A percentile compares a stretch with the other conserved stretches of the same genome.
Evolutionary conservation across 176 grass and related monocot genomes (phyloP).

Genomic region (Paspalum vaginatum): DNA sequence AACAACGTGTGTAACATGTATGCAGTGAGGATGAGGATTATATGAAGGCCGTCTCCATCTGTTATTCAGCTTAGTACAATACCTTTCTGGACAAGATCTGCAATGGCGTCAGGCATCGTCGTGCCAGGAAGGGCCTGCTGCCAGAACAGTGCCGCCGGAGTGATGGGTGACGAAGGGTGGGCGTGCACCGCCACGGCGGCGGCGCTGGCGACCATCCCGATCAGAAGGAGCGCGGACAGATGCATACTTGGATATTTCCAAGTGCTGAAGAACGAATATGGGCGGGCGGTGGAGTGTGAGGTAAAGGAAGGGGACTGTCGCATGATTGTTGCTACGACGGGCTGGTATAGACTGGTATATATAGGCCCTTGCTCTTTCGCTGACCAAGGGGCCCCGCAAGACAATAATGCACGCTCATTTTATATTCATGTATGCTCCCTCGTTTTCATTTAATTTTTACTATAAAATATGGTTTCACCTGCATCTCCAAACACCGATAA

Average conservation of each 20-base stretch:
- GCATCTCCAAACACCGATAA: too few relatives aligned
- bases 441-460: too few relatives aligned
- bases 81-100: conserved; percentile 14
- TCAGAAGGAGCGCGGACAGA: not conserved
- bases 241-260: not conserved
- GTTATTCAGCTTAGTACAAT: too few relatives aligned
- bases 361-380: not conserved
- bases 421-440: too few relatives aligned
- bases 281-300: not conserved
- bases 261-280: not conserved
- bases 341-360: not conserved
- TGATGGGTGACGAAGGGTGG: not conserved
- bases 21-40: too few relatives aligned
- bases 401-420: not conserved
- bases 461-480: too few relatives aligned
- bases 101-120: not conserved
- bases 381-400: not conserved
- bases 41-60: too few relatives aligned
- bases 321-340: not conserved
- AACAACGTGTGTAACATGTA: rapidly evolving
- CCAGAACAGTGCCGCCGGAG: conserved; percentile 21
- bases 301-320: not conserved
- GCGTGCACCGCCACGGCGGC: not conserved
- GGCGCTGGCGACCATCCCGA: not conserved
- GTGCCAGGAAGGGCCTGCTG: not conserved